These are phyloP conservation scores for Xerophyta viscosa DNA, from an alignment of 106 monocot genomes.

Conservation along the genomic window DNA sequence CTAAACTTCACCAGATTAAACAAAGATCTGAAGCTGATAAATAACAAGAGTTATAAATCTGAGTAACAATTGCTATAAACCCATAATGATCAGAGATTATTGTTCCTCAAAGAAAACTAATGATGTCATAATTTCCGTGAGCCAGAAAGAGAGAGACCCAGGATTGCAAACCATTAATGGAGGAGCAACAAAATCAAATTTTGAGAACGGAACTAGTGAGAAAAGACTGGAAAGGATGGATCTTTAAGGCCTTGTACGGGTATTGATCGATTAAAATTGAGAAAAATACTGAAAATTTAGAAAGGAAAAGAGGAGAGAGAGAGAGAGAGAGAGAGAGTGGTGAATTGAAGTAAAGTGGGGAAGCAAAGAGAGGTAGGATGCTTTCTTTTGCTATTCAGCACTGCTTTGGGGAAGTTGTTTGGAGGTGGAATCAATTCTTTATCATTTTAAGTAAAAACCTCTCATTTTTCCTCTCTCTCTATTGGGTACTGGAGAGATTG, in stretches of 20 bases:
- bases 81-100: neutral
- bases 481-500: neutral
- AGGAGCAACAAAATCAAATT: neutral
- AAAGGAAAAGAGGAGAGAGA: slow-evolving; percentile 1
- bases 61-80: neutral
- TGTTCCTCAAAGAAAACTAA: neutral
- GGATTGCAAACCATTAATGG: no score
- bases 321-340: neutral
- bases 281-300: no score
- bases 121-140: no score
- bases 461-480: neutral
- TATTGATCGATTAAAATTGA: no score
- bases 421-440: neutral
- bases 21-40: neutral
- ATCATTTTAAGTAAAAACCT: neutral
- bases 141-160: no score
- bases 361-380: neutral
- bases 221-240: neutral
- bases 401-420: slow-evolving; percentile 2
- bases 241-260: no score
- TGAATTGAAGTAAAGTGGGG: neutral
- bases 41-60: no score
- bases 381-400: slow-evolving; percentile 1
- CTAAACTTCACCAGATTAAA: neutral
- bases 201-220: neutral